Conservation (phyloP, 2,329 filamentous ascomycete species). For the Penicillium sp. region DNA sequence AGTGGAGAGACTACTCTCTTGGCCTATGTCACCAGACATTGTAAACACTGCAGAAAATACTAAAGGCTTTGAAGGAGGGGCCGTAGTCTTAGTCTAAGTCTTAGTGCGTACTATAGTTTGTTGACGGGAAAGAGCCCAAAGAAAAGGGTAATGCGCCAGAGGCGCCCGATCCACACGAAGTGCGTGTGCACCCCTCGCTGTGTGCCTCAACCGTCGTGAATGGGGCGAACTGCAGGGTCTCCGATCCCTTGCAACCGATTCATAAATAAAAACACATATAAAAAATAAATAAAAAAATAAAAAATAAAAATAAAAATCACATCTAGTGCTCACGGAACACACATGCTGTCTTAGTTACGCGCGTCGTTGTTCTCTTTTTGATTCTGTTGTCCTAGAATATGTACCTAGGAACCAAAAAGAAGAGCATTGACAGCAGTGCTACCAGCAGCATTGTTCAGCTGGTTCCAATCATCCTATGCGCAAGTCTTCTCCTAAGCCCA, state of each 20-base stretch:
- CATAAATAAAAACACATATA: background rate
- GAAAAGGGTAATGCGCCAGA: constrained; percentile 4
- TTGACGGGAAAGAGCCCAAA: background rate
- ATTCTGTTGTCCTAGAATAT: background rate
- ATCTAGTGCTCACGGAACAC: background rate
- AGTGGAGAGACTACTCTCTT: constrained; percentile 22
- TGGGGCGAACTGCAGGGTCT: constrained; percentile 19
- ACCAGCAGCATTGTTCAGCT: background rate
- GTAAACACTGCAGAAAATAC: background rate
- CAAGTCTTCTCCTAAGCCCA: constrained; percentile 10
- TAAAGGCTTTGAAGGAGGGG: background rate
- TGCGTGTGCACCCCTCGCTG: constrained; percentile 10
- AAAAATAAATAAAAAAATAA: background rate
- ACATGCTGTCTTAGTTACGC: background rate
- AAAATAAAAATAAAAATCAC: background rate
- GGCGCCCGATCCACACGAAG: constrained; percentile 5
- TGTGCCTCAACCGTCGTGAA: constrained; percentile 11
- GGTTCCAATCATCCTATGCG: constrained; percentile 11
- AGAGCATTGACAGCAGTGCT: background rate
- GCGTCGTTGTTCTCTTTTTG: background rate
- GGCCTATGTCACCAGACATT: constrained; percentile 24
- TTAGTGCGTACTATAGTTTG: background rate
- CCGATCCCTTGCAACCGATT: constrained; percentile 17
- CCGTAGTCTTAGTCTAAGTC: background rate
- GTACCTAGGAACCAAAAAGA: background rate